Conservation (phyloP, 129 eudicot genomes). For the Flaveria trinervia region DNA sequence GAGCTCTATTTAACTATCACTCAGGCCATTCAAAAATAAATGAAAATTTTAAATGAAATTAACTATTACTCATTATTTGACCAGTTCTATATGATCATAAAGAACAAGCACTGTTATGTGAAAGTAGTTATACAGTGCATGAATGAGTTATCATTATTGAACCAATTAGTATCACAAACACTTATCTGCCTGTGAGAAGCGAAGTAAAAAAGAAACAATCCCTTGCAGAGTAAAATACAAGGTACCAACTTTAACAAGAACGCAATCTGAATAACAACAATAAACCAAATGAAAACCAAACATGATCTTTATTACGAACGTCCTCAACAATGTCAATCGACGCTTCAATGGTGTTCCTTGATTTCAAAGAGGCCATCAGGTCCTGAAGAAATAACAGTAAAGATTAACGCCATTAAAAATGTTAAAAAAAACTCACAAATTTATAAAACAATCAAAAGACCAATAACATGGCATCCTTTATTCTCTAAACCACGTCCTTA, state of each 20-base stretch:
- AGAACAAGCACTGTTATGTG: background rate
- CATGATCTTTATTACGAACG: conserved; percentile 14
- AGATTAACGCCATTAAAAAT: background rate
- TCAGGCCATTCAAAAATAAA: too few species aligned
- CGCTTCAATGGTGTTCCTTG: conserved; percentile 63
- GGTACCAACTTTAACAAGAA: conserved; percentile 27
- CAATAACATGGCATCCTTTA: background rate
- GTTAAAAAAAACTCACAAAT: background rate
- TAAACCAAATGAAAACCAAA: background rate
- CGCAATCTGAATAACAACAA: conserved; percentile 15
- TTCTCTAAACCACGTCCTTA: background rate
- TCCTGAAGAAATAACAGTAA: conserved; percentile 42
- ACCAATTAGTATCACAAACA: conserved; percentile 30
- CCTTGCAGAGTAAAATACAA: conserved; percentile 28
- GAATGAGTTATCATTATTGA: conserved; percentile 17
- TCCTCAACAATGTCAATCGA: background rate
- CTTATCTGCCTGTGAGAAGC: conserved; percentile 32
- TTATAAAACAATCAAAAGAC: background rate
- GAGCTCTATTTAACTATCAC: too few species aligned
- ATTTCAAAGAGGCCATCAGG: conserved; percentile 82
- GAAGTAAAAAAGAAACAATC: conserved; percentile 15
- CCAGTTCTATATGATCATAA: background rate
- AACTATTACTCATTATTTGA: background rate
- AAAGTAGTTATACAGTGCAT: background rate
- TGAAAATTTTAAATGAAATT: too few species aligned